Evolutionary conservation across 306 rosid species (phyloP).

Genomic region (Comarum palustre): DNA sequence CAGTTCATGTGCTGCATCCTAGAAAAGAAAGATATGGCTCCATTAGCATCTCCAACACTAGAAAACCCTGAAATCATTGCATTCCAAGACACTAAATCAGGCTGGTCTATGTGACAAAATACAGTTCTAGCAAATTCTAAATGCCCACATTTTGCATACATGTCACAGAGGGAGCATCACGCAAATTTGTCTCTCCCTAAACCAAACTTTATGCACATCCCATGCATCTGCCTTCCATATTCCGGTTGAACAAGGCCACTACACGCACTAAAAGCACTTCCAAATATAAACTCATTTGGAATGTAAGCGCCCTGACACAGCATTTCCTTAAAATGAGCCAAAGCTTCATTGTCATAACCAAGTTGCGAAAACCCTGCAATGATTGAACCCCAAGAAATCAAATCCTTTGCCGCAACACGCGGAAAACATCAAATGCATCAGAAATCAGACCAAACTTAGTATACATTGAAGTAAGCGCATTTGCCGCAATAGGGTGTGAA

Average conservation of each 20-base stretch:
- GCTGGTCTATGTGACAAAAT: slow-evolving; percentile 53
- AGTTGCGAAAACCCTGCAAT: slow-evolving; percentile 67
- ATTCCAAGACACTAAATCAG: slow-evolving; percentile 76
- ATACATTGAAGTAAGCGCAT: slow-evolving; percentile 79
- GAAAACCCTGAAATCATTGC: slow-evolving; percentile 66
- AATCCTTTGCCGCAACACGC: slow-evolving; percentile 49
- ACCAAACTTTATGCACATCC: slow-evolving; percentile 57
- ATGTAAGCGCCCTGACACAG: slow-evolving; percentile 42
- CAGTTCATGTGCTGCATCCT: slow-evolving; percentile 43
- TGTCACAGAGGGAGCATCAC: slow-evolving; percentile 78
- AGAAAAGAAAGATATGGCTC: slow-evolving; percentile 51
- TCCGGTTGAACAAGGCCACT: slow-evolving; percentile 49
- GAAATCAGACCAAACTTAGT: slow-evolving; percentile 47
- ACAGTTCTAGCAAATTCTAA: slow-evolving; percentile 45
- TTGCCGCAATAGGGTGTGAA: slow-evolving; percentile 47
- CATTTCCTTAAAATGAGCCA: slow-evolving; percentile 59
- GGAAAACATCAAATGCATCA: slow-evolving; percentile 55
- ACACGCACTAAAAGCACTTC: slow-evolving; percentile 73
- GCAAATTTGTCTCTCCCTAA: slow-evolving; percentile 54
- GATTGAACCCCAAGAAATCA: slow-evolving; percentile 77
- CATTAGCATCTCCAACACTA: slow-evolving; percentile 39
- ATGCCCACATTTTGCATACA: slow-evolving; percentile 66
- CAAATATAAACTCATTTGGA: slow-evolving; percentile 67
- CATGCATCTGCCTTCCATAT: slow-evolving; percentile 72
- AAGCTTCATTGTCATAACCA: slow-evolving; percentile 61